Percentiles rank a stretch among this genome's conserved stretches.
Evolutionary conservation across 106 monocot genomes (phyloP).

Genomic region (Dactylorhiza incarnata): DNA sequence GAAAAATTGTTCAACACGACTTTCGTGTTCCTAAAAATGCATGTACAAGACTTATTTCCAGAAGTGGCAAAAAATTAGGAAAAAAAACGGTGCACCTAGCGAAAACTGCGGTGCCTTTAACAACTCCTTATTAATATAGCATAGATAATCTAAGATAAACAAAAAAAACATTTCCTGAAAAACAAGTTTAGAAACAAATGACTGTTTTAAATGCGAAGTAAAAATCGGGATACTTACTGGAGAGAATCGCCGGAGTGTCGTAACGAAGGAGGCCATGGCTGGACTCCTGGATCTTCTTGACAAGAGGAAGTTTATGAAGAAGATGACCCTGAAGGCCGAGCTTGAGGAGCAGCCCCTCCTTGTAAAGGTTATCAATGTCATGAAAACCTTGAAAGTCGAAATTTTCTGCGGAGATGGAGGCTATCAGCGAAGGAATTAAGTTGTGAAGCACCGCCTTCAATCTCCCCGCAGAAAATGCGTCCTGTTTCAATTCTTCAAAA

Average conservation of each 20-base stretch:
- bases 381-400: constrained; percentile 74
- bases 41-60: too few relatives aligned
- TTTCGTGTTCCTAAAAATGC: too few relatives aligned
- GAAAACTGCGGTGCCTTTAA: too few relatives aligned
- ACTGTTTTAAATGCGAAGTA: background rate
- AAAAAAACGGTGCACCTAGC: background rate
- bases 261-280: constrained; percentile 65
- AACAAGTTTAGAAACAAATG: too few relatives aligned
- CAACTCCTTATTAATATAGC: too few relatives aligned
- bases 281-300: constrained; percentile 59
- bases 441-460: constrained; percentile 62
- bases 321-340: constrained; percentile 62
- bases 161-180: too few relatives aligned
- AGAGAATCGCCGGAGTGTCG: constrained; percentile 72
- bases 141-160: too few relatives aligned
- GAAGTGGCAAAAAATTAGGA: background rate
- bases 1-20: too few relatives aligned
- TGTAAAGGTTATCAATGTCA: constrained; percentile 78
- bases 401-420: constrained; percentile 51
- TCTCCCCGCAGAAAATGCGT: constrained; percentile 42
- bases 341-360: constrained; percentile 61
- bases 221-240: constrained; percentile 33
- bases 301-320: constrained; percentile 54
- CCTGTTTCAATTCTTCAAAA: constrained; percentile 72
- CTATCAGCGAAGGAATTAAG: constrained; percentile 57